phyloP scores from a whole-genome alignment of 768 basidiomycete genomes.

The Hydnomerulius pinastri region DNA sequence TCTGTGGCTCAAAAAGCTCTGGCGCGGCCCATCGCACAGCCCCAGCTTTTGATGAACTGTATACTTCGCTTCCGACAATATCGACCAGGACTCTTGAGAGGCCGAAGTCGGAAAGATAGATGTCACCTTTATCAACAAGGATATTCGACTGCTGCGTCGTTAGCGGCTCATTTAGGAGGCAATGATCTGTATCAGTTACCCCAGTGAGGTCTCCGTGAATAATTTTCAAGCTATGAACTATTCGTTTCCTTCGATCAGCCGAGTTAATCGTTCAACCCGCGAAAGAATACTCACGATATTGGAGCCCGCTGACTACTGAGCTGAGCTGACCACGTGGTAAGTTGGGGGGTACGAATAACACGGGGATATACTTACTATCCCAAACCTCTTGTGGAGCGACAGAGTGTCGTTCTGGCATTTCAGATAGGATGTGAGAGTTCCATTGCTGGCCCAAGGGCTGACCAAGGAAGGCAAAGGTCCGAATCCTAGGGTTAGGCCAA shows the following conservation, averaged over 20 bases:
- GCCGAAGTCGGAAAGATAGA: conserved; percentile 4
- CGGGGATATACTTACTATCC: conserved; percentile 23
- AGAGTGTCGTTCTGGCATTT: not conserved
- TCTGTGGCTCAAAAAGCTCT: conserved; percentile 1
- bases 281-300: conserved; percentile 1
- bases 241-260: not conserved
- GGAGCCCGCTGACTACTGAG: conserved; percentile 1
- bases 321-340: not conserved
- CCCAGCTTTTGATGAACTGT: not conserved
- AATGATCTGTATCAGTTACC: not conserved
- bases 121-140: not conserved
- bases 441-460: conserved; percentile 29
- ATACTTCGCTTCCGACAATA: not conserved
- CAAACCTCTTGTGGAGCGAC: conserved; percentile 5
- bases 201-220: conserved; percentile 8
- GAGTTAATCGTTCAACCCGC: not conserved
- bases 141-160: conserved; percentile 6
- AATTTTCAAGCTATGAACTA: conserved; percentile 6
- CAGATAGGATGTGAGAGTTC: conserved; percentile 21
- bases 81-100: not conserved
- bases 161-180: too few species aligned
- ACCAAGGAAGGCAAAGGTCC: conserved; percentile 24
- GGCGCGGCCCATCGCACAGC: conserved; percentile 11
- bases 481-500: conserved; percentile 20
- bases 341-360: not conserved